Evolutionary conservation across 306 rosid genomes (phyloP), one percentile per base, ranked within the genome.

Genomic region (Dalbergia cochinchinensis): DNA sequence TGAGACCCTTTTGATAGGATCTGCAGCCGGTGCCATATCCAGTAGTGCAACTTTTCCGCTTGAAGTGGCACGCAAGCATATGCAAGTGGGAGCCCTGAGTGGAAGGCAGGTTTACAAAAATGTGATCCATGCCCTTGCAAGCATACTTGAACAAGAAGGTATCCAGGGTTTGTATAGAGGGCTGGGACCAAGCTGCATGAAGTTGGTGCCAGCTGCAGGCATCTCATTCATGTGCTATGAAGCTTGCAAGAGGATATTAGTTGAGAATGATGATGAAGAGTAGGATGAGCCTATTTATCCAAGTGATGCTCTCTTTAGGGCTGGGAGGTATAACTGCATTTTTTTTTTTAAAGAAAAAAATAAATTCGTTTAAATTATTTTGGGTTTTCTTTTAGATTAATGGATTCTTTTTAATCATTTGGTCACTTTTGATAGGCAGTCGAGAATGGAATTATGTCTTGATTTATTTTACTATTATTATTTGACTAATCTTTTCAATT

Each of bases 201-300:
- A 95, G 91, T 81, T 95, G 81, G 96, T 95, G 5, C 99, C 99
- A 1, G 97, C 97, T 5, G 98, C 99, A 1, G 99, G 99, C 45
- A 95, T 95, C 76, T 93, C 99, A 5, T 92, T 95, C 77, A 95
- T 95, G 99, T 92, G 99, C 82, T 95, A 95, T n/a, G 99, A 95
- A 86, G 97, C 97, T 11, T 92, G 97, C 89, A 95, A 95, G 93
- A 90, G 83, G 83, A 86, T 95, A 74, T 80, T 95, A 70, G 85
- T 95, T 20, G 98, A 95, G 84, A 55, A 80, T 1, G 85, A 85
- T 6, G 91, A 84, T 2, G 88, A 92, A 65, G 94, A 88, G 14
- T 91, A 89, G 82, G 66, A 69, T 37, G 20, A 63, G 62, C 64
- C 16, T n/a, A 37, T 58, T 8, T 15, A 15, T 4, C 15, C 11